Base-by-base conservation (phyloP, 2,329 filamentous ascomycete species). In the Aspergillus sp. region DNA sequence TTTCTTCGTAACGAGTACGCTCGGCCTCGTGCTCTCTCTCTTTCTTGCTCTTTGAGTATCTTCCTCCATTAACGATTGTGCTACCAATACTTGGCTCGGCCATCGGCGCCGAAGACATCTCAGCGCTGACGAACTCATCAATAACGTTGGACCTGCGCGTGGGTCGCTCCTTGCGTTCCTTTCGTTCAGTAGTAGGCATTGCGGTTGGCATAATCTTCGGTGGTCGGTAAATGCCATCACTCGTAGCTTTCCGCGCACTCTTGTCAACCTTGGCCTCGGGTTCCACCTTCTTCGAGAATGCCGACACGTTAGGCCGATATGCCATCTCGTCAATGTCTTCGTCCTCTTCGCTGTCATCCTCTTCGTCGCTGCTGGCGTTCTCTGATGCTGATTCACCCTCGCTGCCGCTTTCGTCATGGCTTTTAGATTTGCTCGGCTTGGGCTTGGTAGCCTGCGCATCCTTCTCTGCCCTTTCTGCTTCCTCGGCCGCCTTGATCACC, bases 1-100 rank as follows among this genome's bases (percentile, higher is more conserved):
- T 84, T 77, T 99, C 95, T 79, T 99, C 95, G 77, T 97, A 99
- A 48, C 90, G 85, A 58, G 84, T 84, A 55, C 90, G 82, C 77
- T 96, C 93, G 1, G 84, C 84, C 73, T 98, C 93, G 41, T 86
- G 85, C 62, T 86, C 86, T 56, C 90, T 85, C 71, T 97, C 89
- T 35, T 86, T 82, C 14, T 87, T 84, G 5, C 90, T 90, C 81
- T 93, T 95, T 68, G 87, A 86, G 72, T 86, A 86, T 62, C 93
- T 86, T 35, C 95, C 95, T 50, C 90, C 88, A 49, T 87, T 82
- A 4, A 88, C 81, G 66, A 97, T 96, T 17, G 90, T 96, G 56
- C 90, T 95, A 59, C 95, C 96, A 67, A 99, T 96, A 65, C 90
- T 96, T 55, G 93, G 92, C 72, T 96, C 85, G 1, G 92, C 90